Base-by-base conservation (phyloP, 2,329 filamentous ascomycete genomes). In the Penicillium nordicum region DNA sequence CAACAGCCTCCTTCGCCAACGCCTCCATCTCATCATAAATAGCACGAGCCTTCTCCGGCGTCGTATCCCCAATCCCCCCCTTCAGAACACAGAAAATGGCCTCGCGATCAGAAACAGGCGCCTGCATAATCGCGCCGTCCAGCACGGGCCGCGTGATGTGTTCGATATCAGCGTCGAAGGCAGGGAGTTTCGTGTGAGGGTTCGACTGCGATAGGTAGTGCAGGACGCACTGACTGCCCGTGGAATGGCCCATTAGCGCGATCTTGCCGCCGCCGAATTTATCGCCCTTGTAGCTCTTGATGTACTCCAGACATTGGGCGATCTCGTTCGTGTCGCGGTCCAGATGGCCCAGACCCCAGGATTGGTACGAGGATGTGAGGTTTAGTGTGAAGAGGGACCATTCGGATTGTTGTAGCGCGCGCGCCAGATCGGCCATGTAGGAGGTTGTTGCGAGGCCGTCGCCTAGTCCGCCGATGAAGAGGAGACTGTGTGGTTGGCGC, bases 71-170 rank as follows among this genome's bases (percentile, higher is more conserved):
- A 44, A 71, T 63, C 3, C 69, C 69, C 46, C 61, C 40, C 23
- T 57, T 64, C 18, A 74, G 56, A 0, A 63, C 63, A 55, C 68
- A 74, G 51, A 84, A 75, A 11, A 81, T 72, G 2, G 82, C 84
- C 69, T 95, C 88, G 18, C 90, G 81, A 70, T 96, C 91, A 1
- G 85, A 90, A 2, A 93, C 87, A 0, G 89, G 86, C 0, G 88
- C 90, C 70, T 96, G 92, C 57, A 96, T 76, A 36, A 96, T 88
- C 36, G 86, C 86, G 16, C 88, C 91, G 58, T 93, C 84, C 1
- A 96, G 76, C 0, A 57, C 75, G 0, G 82, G 80, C 12, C 82
- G 75, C 43, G 74, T 74, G 2, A 74, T 57, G 45, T 77, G 67
- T 41, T 69, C 57, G 6, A 72, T 59, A 4, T 55, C 55, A 0